Conservation (phyloP, 1,284 basidiomycete genomes). For the Bondarzewia mesenterica region DNA sequence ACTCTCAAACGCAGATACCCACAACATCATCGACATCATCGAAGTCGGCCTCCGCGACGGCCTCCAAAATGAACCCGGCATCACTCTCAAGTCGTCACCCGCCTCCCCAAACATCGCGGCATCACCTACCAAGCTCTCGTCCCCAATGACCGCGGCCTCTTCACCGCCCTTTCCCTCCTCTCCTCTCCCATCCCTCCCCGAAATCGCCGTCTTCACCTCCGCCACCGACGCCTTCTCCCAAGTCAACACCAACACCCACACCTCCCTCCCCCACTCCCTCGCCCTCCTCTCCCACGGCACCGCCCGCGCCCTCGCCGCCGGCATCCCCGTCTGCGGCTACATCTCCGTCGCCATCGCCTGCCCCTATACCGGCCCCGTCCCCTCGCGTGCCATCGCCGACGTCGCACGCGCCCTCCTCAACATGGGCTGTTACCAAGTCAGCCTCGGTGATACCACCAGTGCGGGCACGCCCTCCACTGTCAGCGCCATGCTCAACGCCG, state of each 20-base stretch:
- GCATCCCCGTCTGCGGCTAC: constrained; percentile 80
- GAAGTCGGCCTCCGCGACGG: constrained; percentile 93
- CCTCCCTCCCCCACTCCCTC: constrained; percentile 68
- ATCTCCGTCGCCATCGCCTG: constrained; percentile 81
- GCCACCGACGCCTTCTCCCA: too few relatives aligned
- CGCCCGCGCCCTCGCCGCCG: constrained; percentile 46
- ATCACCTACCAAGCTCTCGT: too few relatives aligned
- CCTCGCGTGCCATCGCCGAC: constrained; percentile 57
- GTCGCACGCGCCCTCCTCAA: constrained; percentile 68
- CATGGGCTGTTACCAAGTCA: constrained; percentile 94
- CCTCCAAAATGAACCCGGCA: constrained; percentile 94
- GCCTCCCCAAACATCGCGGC: too few relatives aligned
- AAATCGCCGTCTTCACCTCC: constrained; percentile 87
- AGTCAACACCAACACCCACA: constrained; percentile 82
- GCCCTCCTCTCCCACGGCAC: constrained; percentile 58
- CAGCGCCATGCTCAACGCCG: constrained; percentile 59
- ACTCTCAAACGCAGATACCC: too few relatives aligned
- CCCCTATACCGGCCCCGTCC: constrained; percentile 80
- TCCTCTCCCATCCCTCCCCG: constrained; percentile 52
- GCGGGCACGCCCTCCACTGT: constrained; percentile 73
- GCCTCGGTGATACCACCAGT: constrained; percentile 89
- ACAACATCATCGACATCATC: constrained; percentile 61
- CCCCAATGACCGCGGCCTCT: constrained; percentile 77
- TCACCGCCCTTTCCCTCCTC: constrained; percentile 53
- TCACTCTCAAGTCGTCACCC: too few relatives aligned